phyloP scores from a whole-genome alignment of 139 green algal species.

The Chlamydomonas applanata region DNA sequence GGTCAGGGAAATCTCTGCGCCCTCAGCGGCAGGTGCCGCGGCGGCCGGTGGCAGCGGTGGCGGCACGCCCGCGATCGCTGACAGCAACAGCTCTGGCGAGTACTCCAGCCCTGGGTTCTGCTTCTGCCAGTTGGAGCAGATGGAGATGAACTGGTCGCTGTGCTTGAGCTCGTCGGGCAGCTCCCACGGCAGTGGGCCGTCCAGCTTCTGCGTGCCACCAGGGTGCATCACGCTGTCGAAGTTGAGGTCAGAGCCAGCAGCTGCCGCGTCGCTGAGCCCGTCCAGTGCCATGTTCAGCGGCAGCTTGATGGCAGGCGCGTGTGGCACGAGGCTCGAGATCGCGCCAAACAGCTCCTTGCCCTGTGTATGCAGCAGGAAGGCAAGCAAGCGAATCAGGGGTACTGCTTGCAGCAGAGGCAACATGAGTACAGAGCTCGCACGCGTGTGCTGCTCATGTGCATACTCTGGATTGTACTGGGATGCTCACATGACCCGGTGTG shows the following conservation, averaged over 20 bases:
- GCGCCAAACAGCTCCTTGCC: not conserved
- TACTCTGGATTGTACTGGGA: too few relatives aligned
- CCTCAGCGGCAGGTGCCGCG: not conserved
- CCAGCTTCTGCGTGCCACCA: slow-evolving; percentile 36
- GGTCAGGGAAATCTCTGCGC: not conserved
- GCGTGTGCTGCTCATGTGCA: too few relatives aligned
- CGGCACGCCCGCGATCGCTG: not conserved
- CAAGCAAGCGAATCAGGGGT: too few relatives aligned
- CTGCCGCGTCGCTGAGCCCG: not conserved
- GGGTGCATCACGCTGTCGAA: slow-evolving; percentile 46
- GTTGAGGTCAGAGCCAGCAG: not conserved
- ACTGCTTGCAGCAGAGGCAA: too few relatives aligned
- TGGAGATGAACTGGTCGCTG: slow-evolving; percentile 35
- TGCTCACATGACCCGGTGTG: too few relatives aligned
- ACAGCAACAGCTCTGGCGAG: slow-evolving; percentile 12
- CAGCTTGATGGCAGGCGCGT: not conserved
- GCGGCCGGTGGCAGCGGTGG: not conserved
- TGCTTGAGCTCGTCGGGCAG: slow-evolving; percentile 41
- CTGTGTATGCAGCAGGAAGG: not conserved
- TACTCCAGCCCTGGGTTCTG: slow-evolving; percentile 26
- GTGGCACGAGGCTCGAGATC: not conserved
- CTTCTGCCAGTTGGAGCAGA: slow-evolving; percentile 43
- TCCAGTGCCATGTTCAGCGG: not conserved
- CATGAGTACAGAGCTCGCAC: too few relatives aligned
- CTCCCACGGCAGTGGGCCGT: slow-evolving; percentile 49